A percentile compares a stretch with the other conserved stretches of the same genome.
Evolutionary conservation across 75 land plant species (phyloP).

Genomic region (Adiantum capillusveneris): DNA sequence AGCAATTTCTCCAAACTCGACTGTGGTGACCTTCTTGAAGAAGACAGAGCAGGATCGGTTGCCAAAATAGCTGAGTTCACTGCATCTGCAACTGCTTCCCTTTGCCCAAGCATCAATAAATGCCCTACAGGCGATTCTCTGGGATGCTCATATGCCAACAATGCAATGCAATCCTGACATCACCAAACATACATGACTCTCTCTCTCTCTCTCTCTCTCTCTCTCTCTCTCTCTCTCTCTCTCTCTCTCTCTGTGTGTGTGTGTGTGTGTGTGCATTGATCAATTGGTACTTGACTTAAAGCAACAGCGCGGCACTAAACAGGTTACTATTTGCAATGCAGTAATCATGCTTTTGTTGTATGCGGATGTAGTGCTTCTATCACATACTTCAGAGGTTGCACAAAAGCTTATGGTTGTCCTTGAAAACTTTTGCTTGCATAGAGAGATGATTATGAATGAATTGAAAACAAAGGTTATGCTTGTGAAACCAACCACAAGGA

Average conservation of each 20-base stretch:
- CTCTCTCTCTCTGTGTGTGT: background rate
- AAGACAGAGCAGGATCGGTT: constrained; percentile 50
- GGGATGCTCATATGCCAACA: constrained; percentile 87
- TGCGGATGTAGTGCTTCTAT: no score
- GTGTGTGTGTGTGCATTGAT: no score
- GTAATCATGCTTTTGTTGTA: no score
- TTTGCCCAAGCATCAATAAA: constrained; percentile 50
- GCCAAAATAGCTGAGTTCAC: constrained; percentile 64
- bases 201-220: background rate
- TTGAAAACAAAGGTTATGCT: no score
- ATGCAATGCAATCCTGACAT: constrained; percentile 63
- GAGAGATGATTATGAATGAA: no score
- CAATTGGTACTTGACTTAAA: no score
- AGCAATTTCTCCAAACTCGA: constrained; percentile 70
- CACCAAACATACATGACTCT: background rate
- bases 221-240: background rate
- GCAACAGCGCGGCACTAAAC: no score
- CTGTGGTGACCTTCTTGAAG: constrained; percentile 25
- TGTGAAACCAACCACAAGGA: no score
- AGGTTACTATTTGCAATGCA: no score
- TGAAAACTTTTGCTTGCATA: no score
- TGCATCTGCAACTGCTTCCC: constrained; percentile 80
- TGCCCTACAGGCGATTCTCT: constrained; percentile 59
- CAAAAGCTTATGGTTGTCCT: no score
- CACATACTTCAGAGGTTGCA: no score